Conservation (phyloP, 805 yeast genomes). For the Ogataea angusta region DNA sequence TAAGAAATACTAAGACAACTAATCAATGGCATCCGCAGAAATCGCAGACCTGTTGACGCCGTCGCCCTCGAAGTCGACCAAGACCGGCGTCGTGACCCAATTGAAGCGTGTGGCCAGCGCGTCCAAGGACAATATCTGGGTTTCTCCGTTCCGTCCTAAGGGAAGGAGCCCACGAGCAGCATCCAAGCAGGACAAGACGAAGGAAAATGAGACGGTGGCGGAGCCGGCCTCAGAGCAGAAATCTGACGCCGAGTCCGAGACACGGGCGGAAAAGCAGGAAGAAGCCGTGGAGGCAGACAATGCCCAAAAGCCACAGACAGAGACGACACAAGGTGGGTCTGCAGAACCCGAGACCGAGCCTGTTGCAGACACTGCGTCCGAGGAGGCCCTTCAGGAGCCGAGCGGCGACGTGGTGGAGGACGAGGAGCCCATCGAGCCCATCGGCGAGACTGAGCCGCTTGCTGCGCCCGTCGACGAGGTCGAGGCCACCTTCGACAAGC, state of each 20-base stretch:
- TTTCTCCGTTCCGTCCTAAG: conserved; percentile 30
- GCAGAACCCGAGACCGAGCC: too few relatives aligned
- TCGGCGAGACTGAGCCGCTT: conserved; percentile 15
- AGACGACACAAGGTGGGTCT: neutral
- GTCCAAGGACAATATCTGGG: conserved; percentile 22
- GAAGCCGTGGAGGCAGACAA: neutral
- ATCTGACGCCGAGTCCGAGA: too few relatives aligned
- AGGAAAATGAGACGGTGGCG: neutral
- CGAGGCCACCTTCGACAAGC: conserved; percentile 42
- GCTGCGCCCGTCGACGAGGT: conserved; percentile 33
- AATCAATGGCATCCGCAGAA: conserved; percentile 20
- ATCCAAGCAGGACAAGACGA: neutral
- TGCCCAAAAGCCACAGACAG: neutral
- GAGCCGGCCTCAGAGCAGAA: neutral
- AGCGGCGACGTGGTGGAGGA: conserved; percentile 17
- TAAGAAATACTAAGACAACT: conserved; percentile 3
- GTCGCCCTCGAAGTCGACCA: conserved; percentile 8
- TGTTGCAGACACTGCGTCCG: conserved; percentile 6
- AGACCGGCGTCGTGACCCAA: conserved; percentile 17
- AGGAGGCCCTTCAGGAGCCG: conserved; percentile 10
- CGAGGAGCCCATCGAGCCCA: conserved; percentile 20
- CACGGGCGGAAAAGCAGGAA: too few relatives aligned
- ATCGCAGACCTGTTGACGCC: conserved; percentile 19
- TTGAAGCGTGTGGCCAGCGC: conserved; percentile 20
- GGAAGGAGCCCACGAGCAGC: conserved; percentile 3